Evolutionary conservation across 2,329 filamentous ascomycete genomes (phyloP), one percentile per base, ranked within the genome.

Genomic region (Paramyrothecium roridum): DNA sequence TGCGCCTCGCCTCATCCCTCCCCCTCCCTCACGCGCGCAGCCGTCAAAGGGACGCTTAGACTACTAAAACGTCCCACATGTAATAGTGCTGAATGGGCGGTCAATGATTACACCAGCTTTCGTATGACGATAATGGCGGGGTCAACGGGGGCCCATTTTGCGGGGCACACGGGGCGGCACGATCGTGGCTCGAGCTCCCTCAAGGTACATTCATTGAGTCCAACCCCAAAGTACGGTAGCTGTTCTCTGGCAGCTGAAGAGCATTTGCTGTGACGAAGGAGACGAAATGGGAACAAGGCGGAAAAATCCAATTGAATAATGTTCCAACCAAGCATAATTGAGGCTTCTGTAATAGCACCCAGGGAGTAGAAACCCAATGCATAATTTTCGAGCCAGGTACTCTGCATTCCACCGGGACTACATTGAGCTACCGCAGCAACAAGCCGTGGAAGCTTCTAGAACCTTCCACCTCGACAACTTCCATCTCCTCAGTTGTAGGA

Each of bases 381-480:
- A 30, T 10, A 30, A 30, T 6, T 30, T 10, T 30, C 4, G 26
- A 30, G 6, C 26, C 4, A 30, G 26, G 26, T 30, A 30, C 26
- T 30, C 10, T 30, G 4, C 26, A 10, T 30, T 10, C 4, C 6
- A 4, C 26, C 26, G 4, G 6, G 10, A 23, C 19, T 8, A 37
- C 53, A 20, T n/a, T n/a, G 19, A 23, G 19, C 30, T 19, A 48
- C 26, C 30, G 10, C 26, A 30, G 26, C 26, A 30, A 4, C 26
- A 30, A 21, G 17, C 21, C 30, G 59, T 62, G 46, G 67, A 70
- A 71, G 48, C 59, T 70, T 69, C 68, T 62, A 61, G 67, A 70
- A 71, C 54, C 61, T 69, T 71, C 68, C 48, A 63, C 56, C 37
- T 4, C 16, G 37, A 43, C n/a, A 19, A 19, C 37, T 43, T 43